Conservation (phyloP, 2,329 filamentous ascomycete genomes). For the Sordariomycetes sp. region DNA sequence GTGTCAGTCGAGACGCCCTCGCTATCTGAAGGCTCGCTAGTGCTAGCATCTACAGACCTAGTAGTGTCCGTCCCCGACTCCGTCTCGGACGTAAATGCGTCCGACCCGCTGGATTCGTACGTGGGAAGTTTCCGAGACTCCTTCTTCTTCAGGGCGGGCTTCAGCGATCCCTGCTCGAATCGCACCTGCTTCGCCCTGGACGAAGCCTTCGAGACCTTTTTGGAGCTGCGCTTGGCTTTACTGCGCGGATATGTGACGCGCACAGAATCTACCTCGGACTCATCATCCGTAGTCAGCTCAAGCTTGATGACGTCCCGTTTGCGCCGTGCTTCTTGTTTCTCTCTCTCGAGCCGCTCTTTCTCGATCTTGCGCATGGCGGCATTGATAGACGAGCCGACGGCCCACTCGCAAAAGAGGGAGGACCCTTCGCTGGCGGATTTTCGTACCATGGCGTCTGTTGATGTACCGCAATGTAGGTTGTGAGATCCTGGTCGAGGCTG, state of each 20-base stretch:
- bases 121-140: slow-evolving; percentile 12
- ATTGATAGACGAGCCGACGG: slow-evolving; percentile 24
- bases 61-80: slow-evolving; percentile 6
- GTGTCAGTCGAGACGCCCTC: background rate
- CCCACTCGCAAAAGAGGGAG: slow-evolving; percentile 27
- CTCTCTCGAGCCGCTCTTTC: slow-evolving; percentile 7
- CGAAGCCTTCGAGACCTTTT: slow-evolving; percentile 3
- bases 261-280: slow-evolving; percentile 36
- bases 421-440: background rate
- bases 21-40: background rate
- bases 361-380: slow-evolving; percentile 14
- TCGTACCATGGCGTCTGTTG: background rate
- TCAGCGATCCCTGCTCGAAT: slow-evolving; percentile 22
- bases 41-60: slow-evolving; percentile 7
- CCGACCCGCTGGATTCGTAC: slow-evolving; percentile 5
- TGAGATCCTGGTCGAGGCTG: background rate
- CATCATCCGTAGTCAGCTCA: slow-evolving; percentile 38
- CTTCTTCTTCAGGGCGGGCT: slow-evolving; percentile 25
- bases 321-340: background rate
- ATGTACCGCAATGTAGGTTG: background rate
- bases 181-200: slow-evolving; percentile 28
- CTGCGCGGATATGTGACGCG: slow-evolving; percentile 35
- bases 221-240: background rate
- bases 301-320: slow-evolving; percentile 22
- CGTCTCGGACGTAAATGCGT: slow-evolving; percentile 11